These are phyloP conservation scores for Colletotrichum camelliae DNA, from an alignment of 2,329 filamentous ascomycete genomes.

Conservation along the genomic window DNA sequence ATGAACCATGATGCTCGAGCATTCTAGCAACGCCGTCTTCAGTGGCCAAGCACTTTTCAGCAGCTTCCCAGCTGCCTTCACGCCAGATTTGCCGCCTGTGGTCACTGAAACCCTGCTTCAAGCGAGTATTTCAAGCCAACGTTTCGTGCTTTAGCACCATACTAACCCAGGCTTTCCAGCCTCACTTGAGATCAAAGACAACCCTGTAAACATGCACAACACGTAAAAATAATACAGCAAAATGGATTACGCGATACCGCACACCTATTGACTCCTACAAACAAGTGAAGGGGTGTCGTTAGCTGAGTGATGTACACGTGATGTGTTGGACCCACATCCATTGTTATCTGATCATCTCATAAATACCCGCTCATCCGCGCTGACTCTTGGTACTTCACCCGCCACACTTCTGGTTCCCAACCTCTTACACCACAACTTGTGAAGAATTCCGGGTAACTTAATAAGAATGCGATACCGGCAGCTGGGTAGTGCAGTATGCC, in stretches of 20 bases:
- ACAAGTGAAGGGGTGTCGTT: neutral
- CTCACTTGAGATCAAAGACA: neutral
- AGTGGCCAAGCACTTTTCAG: neutral
- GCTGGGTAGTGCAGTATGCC: no score
- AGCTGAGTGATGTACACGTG: constrained; percentile 49
- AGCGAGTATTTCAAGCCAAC: neutral
- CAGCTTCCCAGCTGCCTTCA: neutral
- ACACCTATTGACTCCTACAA: neutral
- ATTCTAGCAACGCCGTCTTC: neutral
- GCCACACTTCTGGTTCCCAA: neutral
- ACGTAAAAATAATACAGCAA: neutral
- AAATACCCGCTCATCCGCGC: neutral
- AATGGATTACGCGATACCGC: neutral
- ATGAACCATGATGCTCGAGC: neutral
- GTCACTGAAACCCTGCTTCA: neutral
- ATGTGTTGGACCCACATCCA: neutral
- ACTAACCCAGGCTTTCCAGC: neutral
- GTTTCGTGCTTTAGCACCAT: neutral
- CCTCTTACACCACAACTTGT: neutral
- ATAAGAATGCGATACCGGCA: neutral
- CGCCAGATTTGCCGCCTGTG: neutral
- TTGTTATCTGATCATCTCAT: neutral
- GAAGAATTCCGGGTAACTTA: neutral
- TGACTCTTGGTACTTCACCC: neutral
- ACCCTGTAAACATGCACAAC: neutral